Base-by-base conservation (phyloP, 129 eudicot genomes). In the Helianthus annuus region DNA sequence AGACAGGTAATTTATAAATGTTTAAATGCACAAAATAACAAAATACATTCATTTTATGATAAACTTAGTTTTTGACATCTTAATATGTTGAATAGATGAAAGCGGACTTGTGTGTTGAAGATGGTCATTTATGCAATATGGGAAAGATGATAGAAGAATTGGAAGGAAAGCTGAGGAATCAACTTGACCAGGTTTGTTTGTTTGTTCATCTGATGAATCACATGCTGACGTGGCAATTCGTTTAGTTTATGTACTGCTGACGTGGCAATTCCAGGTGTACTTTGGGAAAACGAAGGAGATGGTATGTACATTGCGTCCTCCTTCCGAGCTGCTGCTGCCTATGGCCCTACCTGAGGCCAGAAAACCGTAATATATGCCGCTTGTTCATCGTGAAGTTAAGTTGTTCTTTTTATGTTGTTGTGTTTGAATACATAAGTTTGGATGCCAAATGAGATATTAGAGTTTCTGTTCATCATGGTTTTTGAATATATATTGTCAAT, bases 271-370 rank as follows among this genome's bases (percentile, higher is more conserved):
- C 51, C 85, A 95, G 99, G 99, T 90, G 66, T 95, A 95, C 76
- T 95, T 95, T 84, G 99, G 99, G 79, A 95, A 91, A 79, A 95
- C 99, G 36, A 95, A 87, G 68, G 99, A 95, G 80, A 95, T 95
- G 99, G 91, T 95, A 57, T 95, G 99, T 83, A 95, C 91, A 5
- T 74, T 90, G 55, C 91, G 96, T 22, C 96, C 99, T 13, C 96
- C 99, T 19, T 27, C 90, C 54, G 99, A 95, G 66, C 53, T 95
- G 19, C 78, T 82, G 51, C 78, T 82, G 52, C 78, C 84, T 40
- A 77, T 82, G 80, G 70, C 77, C 70, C 79, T 88, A 53, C 99
- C 96, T 2, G 88, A 90, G 9, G 76, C 68, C 82, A 80, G 84
- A 88, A 71, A 72, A n/a, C 66, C 72, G 24, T 79, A 59, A 72